Evolutionary conservation across 768 basidiomycete species (phyloP), one percentile per base, ranked within the genome.

Genomic region (Daedaleopsis nitida): DNA sequence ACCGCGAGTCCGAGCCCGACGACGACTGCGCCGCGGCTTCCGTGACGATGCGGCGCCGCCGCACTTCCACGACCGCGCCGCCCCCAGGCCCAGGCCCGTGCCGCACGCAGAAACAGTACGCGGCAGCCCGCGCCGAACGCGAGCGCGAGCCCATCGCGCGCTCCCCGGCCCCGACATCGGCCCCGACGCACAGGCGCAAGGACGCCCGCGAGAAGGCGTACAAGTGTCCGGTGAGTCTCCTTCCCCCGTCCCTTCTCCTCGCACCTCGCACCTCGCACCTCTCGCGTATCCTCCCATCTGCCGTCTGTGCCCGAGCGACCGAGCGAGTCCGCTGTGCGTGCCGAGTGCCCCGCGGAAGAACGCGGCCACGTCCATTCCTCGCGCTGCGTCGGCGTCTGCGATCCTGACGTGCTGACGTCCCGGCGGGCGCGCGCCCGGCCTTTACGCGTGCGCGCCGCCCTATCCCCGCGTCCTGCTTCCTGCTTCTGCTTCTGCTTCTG

Each of bases 191-290:
- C 7, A 32, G 27, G 27, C 27, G 27, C 27, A 32, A 7, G 24
- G 62, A 63, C 60, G 69, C 63, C 62, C 67, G 80, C 52, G 80
- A 81, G 68, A 83, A 81, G 72, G 67, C 71, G 54, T 82, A 74
- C 72, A 78, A 75, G 59, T 85, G 82, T 69, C 81, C 81, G 52
- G 82, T 83, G 72, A 62, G 80, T 75, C 37, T 32, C 35, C 44
- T 42, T n/a, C n/a, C n/a, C n/a, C n/a, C n/a, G n/a, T n/a, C n/a
- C n/a, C n/a, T n/a, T n/a, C n/a, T n/a, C n/a, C n/a, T n/a, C n/a
- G n/a, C n/a, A n/a, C n/a, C 23, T 19, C 27, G 3, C 27, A 3
- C 27, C 27, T 32, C 27, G 3, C 27, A 3, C 27, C 27, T 7
- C 27, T 32, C 7, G 27, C 27, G 27, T 32, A 3, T 32, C 27